These are phyloP conservation scores for Flaveria brownii DNA, from an alignment of 129 eudicot species.

Conservation along the genomic window DNA sequence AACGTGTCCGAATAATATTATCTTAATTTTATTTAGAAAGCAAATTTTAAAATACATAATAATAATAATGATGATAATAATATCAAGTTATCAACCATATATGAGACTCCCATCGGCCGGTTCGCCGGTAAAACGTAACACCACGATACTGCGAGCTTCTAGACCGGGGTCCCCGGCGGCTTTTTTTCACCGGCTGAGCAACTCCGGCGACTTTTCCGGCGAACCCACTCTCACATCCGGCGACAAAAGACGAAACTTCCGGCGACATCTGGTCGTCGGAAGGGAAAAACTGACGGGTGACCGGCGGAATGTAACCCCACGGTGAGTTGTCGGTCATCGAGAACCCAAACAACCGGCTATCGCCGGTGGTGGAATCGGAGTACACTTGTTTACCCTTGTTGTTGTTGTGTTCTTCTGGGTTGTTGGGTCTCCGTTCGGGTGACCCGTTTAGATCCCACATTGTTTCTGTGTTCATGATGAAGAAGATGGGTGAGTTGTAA, in stretches of 20 bases:
- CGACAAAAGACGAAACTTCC: slow-evolving; percentile 21
- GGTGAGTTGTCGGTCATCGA: slow-evolving; percentile 35
- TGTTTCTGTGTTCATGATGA: slow-evolving; percentile 3
- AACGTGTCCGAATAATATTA: too few relatives aligned
- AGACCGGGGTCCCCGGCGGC: slow-evolving; percentile 95
- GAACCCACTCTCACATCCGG: background rate
- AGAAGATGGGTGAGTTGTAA: too few relatives aligned
- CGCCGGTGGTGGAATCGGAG: slow-evolving; percentile 32
- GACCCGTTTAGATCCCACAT: slow-evolving; percentile 96
- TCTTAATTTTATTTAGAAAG: too few relatives aligned
- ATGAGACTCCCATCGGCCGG: slow-evolving; percentile 98
- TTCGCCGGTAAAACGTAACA: slow-evolving; percentile 90
- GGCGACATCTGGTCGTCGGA: slow-evolving; percentile 47
- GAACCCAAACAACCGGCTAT: slow-evolving; percentile 54
- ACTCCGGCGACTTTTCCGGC: slow-evolving; percentile 31
- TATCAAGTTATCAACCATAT: slow-evolving; percentile 53
- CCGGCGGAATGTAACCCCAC: slow-evolving; percentile 42
- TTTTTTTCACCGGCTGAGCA: slow-evolving; percentile 65
- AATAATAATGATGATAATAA: slow-evolving; percentile 2
- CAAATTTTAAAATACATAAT: too few relatives aligned
- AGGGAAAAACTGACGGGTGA: slow-evolving; percentile 81
- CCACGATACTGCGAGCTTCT: slow-evolving; percentile 94
- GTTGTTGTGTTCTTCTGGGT: slow-evolving; percentile 18
- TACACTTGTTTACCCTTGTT: slow-evolving; percentile 54
- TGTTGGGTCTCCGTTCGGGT: slow-evolving; percentile 41